Base-by-base conservation (phyloP, 441 rosid genomes). In the Gossypium aridum region DNA sequence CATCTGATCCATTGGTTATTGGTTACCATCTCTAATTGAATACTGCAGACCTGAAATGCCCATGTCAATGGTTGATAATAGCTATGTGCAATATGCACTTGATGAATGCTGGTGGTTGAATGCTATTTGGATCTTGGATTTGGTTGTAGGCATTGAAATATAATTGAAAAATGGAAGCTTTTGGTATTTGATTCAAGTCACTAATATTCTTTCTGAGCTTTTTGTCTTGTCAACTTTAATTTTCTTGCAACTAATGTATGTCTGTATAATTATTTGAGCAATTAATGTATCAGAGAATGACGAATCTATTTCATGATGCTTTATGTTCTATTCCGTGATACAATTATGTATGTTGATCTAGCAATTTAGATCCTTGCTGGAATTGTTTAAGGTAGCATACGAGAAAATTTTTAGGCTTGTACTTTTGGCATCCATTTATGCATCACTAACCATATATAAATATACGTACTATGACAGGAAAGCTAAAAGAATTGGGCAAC, bases 401-500 rank as follows among this genome's bases (percentile, higher is more conserved):
- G 4, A 4, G 25, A 16, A 0, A 54, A 8, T 25, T 51, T 68
- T 9, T 26, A 12, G 3, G 10, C 8, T 3, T 43, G 66, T 9
- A 16, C 17, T 31, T 55, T 23, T 12, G 60, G 16, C 2, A 4
- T 37, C 53, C n/a, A 34, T 53, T 4, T 19, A 14, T 39, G 25
- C 55, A 9, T 20, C 23, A 19, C 54, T 77, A 22, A 67, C 53
- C 17, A 28, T 43, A 37, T 69, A 6, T 55, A 31, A 47, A 43
- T 61, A 17, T 73, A 25, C 53, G 10, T 28, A 26, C 17, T 68
- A 49, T 82, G 73, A 77, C 91, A 96, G 98, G 79, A 39, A 96
- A 93, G 84, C 88, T 94, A 69, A 96, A 96, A 80, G 99, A 93
- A 22, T 80, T 93, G 87, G 99, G 99, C 23, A 91, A 96, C 84